Base-by-base conservation (phyloP, 495 filamentous ascomycete genomes). In the Delitschia confertaspora region DNA sequence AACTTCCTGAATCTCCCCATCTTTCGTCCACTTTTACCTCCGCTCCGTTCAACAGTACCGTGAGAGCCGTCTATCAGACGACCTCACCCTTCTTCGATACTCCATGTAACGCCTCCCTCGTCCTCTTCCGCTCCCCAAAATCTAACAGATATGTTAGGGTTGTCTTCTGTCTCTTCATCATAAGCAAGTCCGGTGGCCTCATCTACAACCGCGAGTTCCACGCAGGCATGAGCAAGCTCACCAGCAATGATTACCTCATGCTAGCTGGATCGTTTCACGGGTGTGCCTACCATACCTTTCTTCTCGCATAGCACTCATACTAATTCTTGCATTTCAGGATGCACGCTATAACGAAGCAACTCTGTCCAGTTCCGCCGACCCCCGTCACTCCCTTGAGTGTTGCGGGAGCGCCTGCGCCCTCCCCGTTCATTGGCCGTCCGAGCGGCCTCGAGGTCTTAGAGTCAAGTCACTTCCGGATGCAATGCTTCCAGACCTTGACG, bases 221-320 rank as follows among this genome's bases (percentile, higher is more conserved):
- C 56, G 72, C 78, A 19, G 78, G 79, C 26, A 70, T 96, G 49
- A 82, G 79, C 64, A 88, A 89, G 59, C 76, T 96, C 54, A 83
- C 74, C 36, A 85, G 83, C 39, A 98, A 98, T 57, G 93, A 96
- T 69, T 86, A 86, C 60, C 82, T 98, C 3, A 87, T 96, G 42
- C 80, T 98, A n/a, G 91, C 91, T 0, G 91, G 91, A 21, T 96
- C 91, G 30, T 98, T 98, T 65, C 91, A 98, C 62, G 91, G 91
- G 20, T 78, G 93, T 20, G 78, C 78, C 83, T 84, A 13, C 33
- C 24, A 21, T 46, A 22, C 11, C 13, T 11, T n/a, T 20, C 7
- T 27, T 6, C 24, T 7, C 16, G 49, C 73, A 43, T 66, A 67
- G 39, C 49, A 57, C 24, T 38, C 59, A 44, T 38, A 49, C 14